Conservation (phyloP, 2,329 filamentous ascomycete species). For the Dactylella cylindrospora region DNA sequence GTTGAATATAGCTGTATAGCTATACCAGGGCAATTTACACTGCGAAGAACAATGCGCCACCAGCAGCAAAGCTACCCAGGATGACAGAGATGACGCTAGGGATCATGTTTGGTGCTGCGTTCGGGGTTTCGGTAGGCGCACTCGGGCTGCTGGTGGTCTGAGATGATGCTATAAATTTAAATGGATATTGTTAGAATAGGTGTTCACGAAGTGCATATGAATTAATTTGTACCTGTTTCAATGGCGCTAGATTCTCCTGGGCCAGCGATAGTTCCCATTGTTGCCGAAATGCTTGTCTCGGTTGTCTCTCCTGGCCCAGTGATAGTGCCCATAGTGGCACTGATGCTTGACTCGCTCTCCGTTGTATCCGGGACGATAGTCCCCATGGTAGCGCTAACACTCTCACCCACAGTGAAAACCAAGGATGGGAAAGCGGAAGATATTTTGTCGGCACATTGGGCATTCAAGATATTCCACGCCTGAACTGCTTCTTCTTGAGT, state of each 20-base stretch:
- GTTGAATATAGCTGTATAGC: no score
- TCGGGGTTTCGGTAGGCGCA: conserved; percentile 26
- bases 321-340: neutral
- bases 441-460: conserved; percentile 32
- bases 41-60: conserved; percentile 23
- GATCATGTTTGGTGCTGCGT: conserved; percentile 22
- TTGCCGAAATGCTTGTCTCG: neutral
- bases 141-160: conserved; percentile 22
- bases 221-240: conserved; percentile 19
- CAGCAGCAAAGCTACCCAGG: conserved; percentile 32
- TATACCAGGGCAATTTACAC: no score
- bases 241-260: conserved; percentile 11
- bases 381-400: conserved; percentile 7
- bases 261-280: conserved; percentile 23
- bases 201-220: neutral
- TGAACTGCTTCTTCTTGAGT: conserved; percentile 18
- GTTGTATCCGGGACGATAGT: conserved; percentile 9
- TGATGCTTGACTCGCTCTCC: neutral
- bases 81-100: conserved; percentile 26
- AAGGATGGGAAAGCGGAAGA: conserved; percentile 19
- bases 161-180: conserved; percentile 7
- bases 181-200: neutral
- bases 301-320: conserved; percentile 4
- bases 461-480: conserved; percentile 28
- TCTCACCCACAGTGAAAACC: conserved; percentile 11